phyloP scores from a whole-genome alignment of 2,329 filamentous ascomycete species.

The Exserohilum turcica region DNA sequence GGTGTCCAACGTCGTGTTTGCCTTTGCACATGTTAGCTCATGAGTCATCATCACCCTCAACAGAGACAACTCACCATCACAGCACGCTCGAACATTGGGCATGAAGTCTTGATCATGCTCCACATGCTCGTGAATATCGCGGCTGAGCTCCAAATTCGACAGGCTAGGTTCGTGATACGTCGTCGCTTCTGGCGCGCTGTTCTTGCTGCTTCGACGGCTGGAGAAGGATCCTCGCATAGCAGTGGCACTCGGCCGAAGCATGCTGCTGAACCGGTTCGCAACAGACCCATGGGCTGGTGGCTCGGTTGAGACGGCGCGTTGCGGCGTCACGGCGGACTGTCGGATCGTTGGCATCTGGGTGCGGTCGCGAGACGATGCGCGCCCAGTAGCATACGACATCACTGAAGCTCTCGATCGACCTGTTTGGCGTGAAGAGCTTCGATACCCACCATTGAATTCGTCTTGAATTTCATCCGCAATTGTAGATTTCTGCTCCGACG shows the following conservation, averaged over 20 bases:
- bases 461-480: conserved; percentile 62
- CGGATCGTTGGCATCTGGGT: conserved; percentile 52
- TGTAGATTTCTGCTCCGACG: conserved; percentile 48
- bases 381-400: conserved; percentile 76
- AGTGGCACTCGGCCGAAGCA: conserved; percentile 50
- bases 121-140: conserved; percentile 76
- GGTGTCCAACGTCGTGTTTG: conserved; percentile 58
- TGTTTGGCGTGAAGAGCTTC: conserved; percentile 59
- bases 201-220: conserved; percentile 51
- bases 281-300: conserved; percentile 48
- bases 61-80: conserved; percentile 74
- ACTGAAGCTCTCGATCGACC: conserved; percentile 64
- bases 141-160: conserved; percentile 74
- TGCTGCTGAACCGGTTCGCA: conserved; percentile 52
- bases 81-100: conserved; percentile 96
- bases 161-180: conserved; percentile 66
- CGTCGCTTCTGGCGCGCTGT: conserved; percentile 39
- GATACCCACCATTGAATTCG: conserved; percentile 77
- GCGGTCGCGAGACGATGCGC: conserved; percentile 46
- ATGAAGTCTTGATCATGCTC: conserved; percentile 77
- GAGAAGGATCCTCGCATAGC: conserved; percentile 57
- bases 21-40: conserved; percentile 37
- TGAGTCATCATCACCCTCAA: conserved; percentile 4
- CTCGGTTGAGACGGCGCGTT: conserved; percentile 41
- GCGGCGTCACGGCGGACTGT: conserved; percentile 48